A percentile compares a stretch with the other conserved stretches of the same genome.
Evolutionary conservation across 2,329 filamentous ascomycete species (phyloP).

Genomic region (Polychaeton citri): DNA sequence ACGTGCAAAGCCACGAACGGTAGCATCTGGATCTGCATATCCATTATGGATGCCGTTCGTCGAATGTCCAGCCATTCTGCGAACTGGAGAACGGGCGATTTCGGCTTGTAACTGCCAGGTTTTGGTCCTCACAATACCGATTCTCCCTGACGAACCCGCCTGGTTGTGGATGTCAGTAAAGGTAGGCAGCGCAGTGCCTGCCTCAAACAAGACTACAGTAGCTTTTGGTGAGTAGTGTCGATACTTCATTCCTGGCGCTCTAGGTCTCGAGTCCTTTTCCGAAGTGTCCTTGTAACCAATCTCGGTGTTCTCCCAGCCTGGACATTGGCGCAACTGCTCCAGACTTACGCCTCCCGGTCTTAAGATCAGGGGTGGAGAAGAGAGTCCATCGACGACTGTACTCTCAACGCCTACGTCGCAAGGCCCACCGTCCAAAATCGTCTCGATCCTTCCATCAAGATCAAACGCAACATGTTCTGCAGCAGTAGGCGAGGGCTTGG

Average conservation of each 20-base stretch:
- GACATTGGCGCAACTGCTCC: slow-evolving; percentile 58
- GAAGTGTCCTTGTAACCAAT: slow-evolving; percentile 68
- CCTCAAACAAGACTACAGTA: slow-evolving; percentile 50
- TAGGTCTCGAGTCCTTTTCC: slow-evolving; percentile 52
- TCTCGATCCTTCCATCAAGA: slow-evolving; percentile 63
- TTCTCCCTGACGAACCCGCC: slow-evolving; percentile 9
- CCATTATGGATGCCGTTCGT: background rate
- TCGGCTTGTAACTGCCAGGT: slow-evolving; percentile 15
- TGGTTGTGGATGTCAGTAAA: slow-evolving; percentile 18
- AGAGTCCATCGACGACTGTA: slow-evolving; percentile 87
- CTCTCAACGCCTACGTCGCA: slow-evolving; percentile 89
- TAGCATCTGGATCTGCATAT: slow-evolving; percentile 6
- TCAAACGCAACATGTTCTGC: slow-evolving; percentile 84
- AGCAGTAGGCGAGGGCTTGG: slow-evolving; percentile 79
- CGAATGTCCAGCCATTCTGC: background rate
- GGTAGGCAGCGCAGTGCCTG: slow-evolving; percentile 4
- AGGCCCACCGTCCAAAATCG: slow-evolving; percentile 78
- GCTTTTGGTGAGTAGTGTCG: slow-evolving; percentile 93
- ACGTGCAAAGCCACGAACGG: slow-evolving; percentile 12
- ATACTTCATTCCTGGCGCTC: slow-evolving; percentile 97
- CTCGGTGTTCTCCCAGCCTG: slow-evolving; percentile 68
- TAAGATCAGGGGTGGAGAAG: slow-evolving; percentile 65
- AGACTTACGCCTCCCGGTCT: slow-evolving; percentile 78
- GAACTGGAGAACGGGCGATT: background rate
- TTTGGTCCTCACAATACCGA: slow-evolving; percentile 30